Conservation (phyloP, 2,329 filamentous ascomycete genomes). For the Monosporascus ibericus region DNA sequence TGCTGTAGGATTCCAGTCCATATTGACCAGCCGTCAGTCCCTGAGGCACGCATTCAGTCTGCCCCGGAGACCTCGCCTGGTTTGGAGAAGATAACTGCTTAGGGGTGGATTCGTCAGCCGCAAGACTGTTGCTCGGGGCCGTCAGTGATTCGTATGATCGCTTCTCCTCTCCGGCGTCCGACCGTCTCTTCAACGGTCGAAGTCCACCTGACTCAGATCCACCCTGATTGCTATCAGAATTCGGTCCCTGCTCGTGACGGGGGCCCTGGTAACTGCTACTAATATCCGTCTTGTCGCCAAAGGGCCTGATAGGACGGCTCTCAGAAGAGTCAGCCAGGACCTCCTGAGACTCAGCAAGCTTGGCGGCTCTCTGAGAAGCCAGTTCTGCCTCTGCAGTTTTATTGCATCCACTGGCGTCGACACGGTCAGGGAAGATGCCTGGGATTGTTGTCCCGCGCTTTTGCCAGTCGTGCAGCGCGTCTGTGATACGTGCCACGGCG, state of each 20-base stretch:
- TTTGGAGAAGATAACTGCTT: background rate
- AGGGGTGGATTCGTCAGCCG: background rate
- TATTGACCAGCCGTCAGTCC: slow-evolving; percentile 46
- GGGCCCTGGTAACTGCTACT: background rate
- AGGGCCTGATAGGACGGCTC: background rate
- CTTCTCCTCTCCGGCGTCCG: background rate
- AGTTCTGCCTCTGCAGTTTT: slow-evolving; percentile 38
- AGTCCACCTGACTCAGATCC: background rate
- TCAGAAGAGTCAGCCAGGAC: background rate
- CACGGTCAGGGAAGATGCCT: slow-evolving; percentile 71
- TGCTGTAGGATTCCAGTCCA: slow-evolving; percentile 44
- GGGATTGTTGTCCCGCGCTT: slow-evolving; percentile 60
- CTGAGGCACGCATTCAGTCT: slow-evolving; percentile 50
- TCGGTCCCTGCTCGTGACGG: background rate
- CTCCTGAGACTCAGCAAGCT: slow-evolving; percentile 10
- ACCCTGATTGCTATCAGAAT: background rate
- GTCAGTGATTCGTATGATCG: background rate
- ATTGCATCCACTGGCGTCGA: slow-evolving; percentile 79
- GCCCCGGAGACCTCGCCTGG: background rate
- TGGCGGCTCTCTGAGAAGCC: slow-evolving; percentile 24
- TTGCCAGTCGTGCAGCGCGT: slow-evolving; percentile 72
- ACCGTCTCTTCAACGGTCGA: background rate
- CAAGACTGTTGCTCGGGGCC: background rate
- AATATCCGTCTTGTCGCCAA: background rate
- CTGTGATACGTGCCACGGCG: slow-evolving; percentile 77